A percentile compares a stretch with the other conserved stretches of the same genome.
Evolutionary conservation across 2,329 filamentous ascomycete species (phyloP).

Genomic region (Neonectria ditissima): DNA sequence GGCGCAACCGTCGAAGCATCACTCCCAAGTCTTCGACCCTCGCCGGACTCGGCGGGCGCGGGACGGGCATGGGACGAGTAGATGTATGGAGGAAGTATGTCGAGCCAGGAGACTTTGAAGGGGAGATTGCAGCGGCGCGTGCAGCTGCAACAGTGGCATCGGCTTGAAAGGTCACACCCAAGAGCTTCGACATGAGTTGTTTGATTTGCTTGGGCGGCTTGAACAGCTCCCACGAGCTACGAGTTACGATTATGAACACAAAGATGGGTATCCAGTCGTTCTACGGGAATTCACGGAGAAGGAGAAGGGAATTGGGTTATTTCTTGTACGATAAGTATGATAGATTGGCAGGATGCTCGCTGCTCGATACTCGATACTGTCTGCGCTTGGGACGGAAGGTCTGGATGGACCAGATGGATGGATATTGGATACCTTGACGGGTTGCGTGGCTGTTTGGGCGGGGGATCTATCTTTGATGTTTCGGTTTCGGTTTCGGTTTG

Average conservation of each 20-base stretch:
- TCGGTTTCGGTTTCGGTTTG: neutral
- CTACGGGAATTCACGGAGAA: neutral
- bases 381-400: conserved; percentile 11
- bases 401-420: conserved; percentile 23
- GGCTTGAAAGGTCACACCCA: neutral
- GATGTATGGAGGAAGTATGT: conserved; percentile 63
- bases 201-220: neutral
- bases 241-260: conserved; percentile 23
- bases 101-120: conserved; percentile 55
- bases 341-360: conserved; percentile 17
- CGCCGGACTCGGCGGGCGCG: conserved; percentile 60
- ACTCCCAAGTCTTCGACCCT: conserved; percentile 56
- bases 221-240: conserved; percentile 20
- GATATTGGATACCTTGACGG: conserved; percentile 11
- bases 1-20: conserved; percentile 42
- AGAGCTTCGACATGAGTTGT: neutral
- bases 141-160: conserved; percentile 15
- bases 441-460: conserved; percentile 1
- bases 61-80: conserved; percentile 61
- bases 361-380: neutral
- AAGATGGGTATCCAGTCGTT: conserved; percentile 4
- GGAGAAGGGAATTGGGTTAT: neutral
- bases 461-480: neutral
- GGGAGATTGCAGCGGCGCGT: conserved; percentile 40
- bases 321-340: conserved; percentile 15